These are phyloP conservation scores for Phytophthora sansomeana DNA, from an alignment of 352 stramenopile species.

Conservation along the genomic window DNA sequence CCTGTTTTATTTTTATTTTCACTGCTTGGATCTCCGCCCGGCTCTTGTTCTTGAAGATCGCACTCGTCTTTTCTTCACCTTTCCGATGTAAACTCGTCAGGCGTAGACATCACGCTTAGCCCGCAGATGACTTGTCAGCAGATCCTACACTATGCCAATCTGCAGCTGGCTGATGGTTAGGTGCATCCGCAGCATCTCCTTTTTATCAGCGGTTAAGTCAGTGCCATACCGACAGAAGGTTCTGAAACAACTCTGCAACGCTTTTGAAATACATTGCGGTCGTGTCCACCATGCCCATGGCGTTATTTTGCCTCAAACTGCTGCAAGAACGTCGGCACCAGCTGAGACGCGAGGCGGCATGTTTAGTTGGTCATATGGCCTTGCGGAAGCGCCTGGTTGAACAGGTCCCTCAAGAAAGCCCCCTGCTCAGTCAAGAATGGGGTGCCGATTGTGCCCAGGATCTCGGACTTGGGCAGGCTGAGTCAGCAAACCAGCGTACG, in stretches of 20 bases:
- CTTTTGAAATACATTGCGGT: slow-evolving; percentile 3
- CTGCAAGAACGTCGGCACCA: background rate
- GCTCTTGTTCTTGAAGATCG: slow-evolving; percentile 6
- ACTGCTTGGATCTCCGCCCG: background rate
- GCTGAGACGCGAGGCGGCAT: slow-evolving; percentile 5
- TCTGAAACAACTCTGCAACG: too few relatives aligned
- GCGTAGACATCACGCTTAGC: too few relatives aligned
- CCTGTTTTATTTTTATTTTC: background rate
- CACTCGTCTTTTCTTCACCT: slow-evolving; percentile 9
- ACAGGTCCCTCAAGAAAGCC: slow-evolving; percentile 11
- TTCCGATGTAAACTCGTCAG: slow-evolving; percentile 6
- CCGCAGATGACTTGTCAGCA: too few relatives aligned
- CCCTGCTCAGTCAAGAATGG: slow-evolving; percentile 11
- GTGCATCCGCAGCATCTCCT: too few relatives aligned
- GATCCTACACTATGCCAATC: too few relatives aligned
- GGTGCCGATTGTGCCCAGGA: background rate
- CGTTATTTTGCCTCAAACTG: background rate
- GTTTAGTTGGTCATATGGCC: slow-evolving; percentile 11
- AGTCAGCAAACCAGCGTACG: slow-evolving; percentile 6
- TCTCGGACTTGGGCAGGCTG: background rate
- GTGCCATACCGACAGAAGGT: too few relatives aligned
- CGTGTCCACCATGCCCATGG: slow-evolving; percentile 3
- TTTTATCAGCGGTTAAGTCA: too few relatives aligned
- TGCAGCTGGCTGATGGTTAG: too few relatives aligned
- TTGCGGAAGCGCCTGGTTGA: slow-evolving; percentile 10